phyloP scores from a whole-genome alignment of 2,329 filamentous ascomycete genomes.

The Zasmidium cellare region DNA sequence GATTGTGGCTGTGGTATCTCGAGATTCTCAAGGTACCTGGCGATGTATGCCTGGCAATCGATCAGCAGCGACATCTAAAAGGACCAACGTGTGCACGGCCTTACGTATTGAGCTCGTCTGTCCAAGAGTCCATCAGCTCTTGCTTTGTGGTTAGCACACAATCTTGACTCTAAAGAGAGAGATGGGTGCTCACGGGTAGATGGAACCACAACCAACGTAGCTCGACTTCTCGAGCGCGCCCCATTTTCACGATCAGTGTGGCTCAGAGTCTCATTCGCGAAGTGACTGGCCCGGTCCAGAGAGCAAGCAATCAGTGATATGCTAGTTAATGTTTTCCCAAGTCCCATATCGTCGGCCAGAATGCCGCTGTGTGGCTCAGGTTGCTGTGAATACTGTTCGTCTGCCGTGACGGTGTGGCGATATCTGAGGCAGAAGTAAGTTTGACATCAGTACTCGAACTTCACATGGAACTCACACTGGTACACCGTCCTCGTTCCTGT shows the following conservation, averaged over 20 bases:
- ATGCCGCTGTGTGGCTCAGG: constrained; percentile 1
- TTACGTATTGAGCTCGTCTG: background rate
- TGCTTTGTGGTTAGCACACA: background rate
- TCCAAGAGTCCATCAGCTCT: background rate
- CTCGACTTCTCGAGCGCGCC: constrained; percentile 1
- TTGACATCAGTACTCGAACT: background rate
- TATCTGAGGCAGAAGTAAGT: constrained; percentile 3
- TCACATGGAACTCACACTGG: background rate
- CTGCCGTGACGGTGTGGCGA: constrained; percentile 6
- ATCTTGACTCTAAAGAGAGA: background rate
- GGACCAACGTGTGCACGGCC: background rate
- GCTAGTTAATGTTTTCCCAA: constrained; percentile 6
- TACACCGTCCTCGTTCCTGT: background rate
- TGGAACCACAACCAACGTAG: constrained; percentile 7
- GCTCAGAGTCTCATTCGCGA: background rate
- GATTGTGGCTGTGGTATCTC: background rate
- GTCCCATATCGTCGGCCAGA: constrained; percentile 5
- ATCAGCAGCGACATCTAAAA: background rate
- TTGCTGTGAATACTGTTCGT: constrained; percentile 3
- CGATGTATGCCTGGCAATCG: background rate
- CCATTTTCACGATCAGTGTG: background rate
- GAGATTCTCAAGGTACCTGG: background rate
- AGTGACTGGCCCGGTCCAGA: background rate
- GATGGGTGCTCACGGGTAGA: constrained; percentile 5
- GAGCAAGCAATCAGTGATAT: constrained; percentile 1